Evolutionary conservation across 345 rosid genomes (phyloP).

Genomic region (Syzygium aromaticum): DNA sequence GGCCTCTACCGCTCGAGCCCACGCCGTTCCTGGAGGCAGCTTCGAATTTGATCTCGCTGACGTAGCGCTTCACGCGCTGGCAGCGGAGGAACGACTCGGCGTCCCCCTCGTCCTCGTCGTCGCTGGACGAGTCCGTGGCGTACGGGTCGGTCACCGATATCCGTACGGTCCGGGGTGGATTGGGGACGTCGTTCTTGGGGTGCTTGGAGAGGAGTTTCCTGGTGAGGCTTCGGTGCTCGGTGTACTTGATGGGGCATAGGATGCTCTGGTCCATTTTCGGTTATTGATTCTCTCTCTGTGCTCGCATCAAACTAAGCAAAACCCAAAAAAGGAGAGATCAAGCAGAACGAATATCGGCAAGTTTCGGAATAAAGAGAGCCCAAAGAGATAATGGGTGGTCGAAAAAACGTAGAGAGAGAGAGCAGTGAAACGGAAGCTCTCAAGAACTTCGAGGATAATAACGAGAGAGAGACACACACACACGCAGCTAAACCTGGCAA

Average conservation of each 20-base stretch:
- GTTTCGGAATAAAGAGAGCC: not conserved
- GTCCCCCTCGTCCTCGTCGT: constrained; percentile 44
- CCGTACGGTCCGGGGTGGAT: constrained; percentile 27
- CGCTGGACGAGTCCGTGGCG: constrained; percentile 94
- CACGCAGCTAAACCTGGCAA: not conserved
- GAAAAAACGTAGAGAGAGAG: not conserved
- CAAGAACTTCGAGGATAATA: not conserved
- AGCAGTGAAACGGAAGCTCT: not conserved
- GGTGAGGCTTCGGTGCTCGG: constrained; percentile 42
- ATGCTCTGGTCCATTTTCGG: constrained; percentile 23
- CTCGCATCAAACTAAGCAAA: constrained; percentile 8
- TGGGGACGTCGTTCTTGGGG: not conserved
- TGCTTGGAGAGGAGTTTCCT: constrained; percentile 15
- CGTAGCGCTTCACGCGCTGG: constrained; percentile 50
- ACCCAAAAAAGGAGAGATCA: not conserved
- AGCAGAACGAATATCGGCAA: not conserved
- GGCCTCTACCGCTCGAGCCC: not conserved
- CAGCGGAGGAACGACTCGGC: constrained; percentile 11
- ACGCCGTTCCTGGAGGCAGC: constrained; percentile 13
- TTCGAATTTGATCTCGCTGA: constrained; percentile 58
- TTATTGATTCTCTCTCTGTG: constrained; percentile 6
- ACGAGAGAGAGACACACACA: not conserved
- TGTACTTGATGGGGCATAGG: constrained; percentile 50
- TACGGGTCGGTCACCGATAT: constrained; percentile 52
- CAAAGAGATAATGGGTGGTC: not conserved